Evolutionary conservation across 179 eudicot species (phyloP).

Genomic region (Silene vulgaris): DNA sequence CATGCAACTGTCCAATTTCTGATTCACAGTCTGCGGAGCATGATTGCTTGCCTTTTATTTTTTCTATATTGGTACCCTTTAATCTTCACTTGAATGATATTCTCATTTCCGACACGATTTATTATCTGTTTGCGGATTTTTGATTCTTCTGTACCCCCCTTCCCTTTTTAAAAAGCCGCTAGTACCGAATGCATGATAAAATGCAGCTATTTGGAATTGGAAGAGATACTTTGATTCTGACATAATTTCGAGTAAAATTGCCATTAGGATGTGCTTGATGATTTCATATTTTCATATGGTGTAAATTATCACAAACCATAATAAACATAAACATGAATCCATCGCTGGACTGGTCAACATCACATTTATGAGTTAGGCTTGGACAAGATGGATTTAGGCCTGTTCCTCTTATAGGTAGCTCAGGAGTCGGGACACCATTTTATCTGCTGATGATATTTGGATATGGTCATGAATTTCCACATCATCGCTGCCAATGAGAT

Average conservation of each 20-base stretch:
- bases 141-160: neutral
- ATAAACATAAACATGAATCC: too few relatives aligned
- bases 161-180: neutral
- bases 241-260: neutral
- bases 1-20: neutral
- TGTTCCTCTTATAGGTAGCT: too few relatives aligned
- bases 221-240: neutral
- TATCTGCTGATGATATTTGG: too few relatives aligned
- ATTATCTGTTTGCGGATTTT: neutral
- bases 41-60: conserved; percentile 38
- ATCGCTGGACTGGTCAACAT: too few relatives aligned
- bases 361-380: too few relatives aligned
- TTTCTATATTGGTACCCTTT: conserved; percentile 46
- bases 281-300: neutral
- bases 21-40: conserved; percentile 30
- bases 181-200: too few relatives aligned
- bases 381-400: too few relatives aligned
- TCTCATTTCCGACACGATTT: neutral
- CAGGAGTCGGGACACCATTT: too few relatives aligned
- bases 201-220: neutral
- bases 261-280: neutral
- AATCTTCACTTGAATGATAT: neutral
- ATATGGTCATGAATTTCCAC: too few relatives aligned
- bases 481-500: too few relatives aligned
- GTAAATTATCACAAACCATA: neutral